These are phyloP conservation scores for Fusarium sp. DNA, from an alignment of 2,329 filamentous ascomycete genomes.

Conservation along the genomic window DNA sequence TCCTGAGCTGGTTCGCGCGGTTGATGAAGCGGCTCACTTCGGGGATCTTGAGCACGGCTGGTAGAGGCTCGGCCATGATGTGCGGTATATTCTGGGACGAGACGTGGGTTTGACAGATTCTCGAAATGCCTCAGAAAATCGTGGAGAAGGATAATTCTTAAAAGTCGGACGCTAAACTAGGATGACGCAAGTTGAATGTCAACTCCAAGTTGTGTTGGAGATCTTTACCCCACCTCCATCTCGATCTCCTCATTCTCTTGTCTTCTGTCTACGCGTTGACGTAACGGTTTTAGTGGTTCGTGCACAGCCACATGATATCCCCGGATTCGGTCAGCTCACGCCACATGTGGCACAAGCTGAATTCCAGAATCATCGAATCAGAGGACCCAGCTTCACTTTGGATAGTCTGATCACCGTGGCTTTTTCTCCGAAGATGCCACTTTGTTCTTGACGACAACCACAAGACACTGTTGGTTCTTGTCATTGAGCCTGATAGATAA, in stretches of 20 bases:
- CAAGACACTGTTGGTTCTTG: conserved; percentile 16
- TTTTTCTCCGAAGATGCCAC: conserved; percentile 49
- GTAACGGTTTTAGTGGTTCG: conserved; percentile 19
- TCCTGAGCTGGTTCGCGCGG: conserved; percentile 85
- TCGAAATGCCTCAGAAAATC: not conserved
- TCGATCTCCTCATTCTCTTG: conserved; percentile 17
- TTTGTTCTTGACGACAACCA: conserved; percentile 37
- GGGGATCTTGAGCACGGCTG: conserved; percentile 72
- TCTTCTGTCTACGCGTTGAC: conserved; percentile 26
- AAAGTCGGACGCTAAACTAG: not conserved
- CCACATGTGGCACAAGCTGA: conserved; percentile 44
- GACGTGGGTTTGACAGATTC: not conserved
- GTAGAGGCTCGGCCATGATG: conserved; percentile 71
- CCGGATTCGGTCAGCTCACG: conserved; percentile 26
- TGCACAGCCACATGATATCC: conserved; percentile 34
- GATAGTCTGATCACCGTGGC: conserved; percentile 45
- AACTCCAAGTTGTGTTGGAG: conserved; percentile 28
- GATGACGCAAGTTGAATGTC: conserved; percentile 31
- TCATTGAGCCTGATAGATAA: conserved; percentile 21
- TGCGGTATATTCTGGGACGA: not conserved
- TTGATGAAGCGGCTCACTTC: conserved; percentile 87
- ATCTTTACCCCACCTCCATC: conserved; percentile 31
- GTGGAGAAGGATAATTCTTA: not conserved
- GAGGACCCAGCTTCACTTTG: conserved; percentile 34
- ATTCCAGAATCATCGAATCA: conserved; percentile 21